Evolutionary conservation across 768 basidiomycete species (phyloP), one percentile per base, ranked within the genome.

Genomic region (Phanerochaete carnosa): DNA sequence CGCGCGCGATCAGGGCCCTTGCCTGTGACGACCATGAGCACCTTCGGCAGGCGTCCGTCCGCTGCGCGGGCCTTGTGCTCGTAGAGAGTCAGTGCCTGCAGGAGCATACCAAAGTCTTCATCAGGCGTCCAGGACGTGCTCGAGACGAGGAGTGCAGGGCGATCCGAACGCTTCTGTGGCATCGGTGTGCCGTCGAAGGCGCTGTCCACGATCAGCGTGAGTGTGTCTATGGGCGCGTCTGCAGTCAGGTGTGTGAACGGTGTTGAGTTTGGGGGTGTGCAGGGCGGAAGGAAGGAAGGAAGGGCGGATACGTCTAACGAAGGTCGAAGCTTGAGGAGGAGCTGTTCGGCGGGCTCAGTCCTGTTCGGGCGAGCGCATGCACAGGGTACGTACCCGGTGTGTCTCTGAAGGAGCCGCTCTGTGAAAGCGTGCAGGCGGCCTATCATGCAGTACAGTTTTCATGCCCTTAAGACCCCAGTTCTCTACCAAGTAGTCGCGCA

Each of bases 91-190:
- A 99, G 76, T 2, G 94, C 94, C 22, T 84, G 79, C 23, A 98
- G 73, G 19, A 99, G 83, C 55, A 97, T 83, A 9, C 82, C 76
- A 65, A 99, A 98, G 71, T 98, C 95, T 72, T 99, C 97, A 68
- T 99, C 97, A 6, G 93, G 85, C 0, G 97, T 98, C 96, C 96
- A 98, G 16, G 92, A 94, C 1, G 97, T 99, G 65, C 93, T 92
- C 25, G 92, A 94, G 28, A 99, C 87, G 19, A 98, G 65, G 1
- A 98, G 76, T 0, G 94, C 95, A 3, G 94, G 93, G 59, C 95
- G 80, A 63, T 94, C 91, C 1, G 75, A 66, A 33, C 92, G 83
- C 26, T 85, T 73, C n/a, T 68, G 68, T 4, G 89, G 85, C 67
- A 77, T 63, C 46, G 66, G 19, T 70, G 66, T n/a, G 72, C 19